Evolutionary conservation across 139 green algal species (phyloP).

Genomic region (Chlamydomonas eustigma): DNA sequence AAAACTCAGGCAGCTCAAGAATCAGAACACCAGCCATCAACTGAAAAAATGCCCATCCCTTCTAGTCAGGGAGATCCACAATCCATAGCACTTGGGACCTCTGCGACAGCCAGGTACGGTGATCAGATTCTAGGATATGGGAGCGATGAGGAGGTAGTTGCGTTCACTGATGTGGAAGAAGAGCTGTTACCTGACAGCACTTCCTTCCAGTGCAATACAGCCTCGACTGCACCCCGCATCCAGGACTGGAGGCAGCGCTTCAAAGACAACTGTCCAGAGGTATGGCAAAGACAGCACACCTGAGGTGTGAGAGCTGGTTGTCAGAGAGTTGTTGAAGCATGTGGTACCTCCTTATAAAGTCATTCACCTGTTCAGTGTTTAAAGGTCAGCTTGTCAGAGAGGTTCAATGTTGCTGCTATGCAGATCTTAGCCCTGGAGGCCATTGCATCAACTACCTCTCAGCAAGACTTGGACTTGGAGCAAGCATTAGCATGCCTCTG

Average conservation of each 20-base stretch:
- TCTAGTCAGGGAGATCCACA: too few relatives aligned
- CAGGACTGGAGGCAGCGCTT: neutral
- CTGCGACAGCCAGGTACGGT: too few relatives aligned
- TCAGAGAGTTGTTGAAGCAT: too few relatives aligned
- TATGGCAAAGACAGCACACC: neutral
- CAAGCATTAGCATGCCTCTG: constrained; percentile 31
- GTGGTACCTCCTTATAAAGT: too few relatives aligned
- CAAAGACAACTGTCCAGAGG: neutral
- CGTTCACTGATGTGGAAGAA: constrained; percentile 26
- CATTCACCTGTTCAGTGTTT: too few relatives aligned
- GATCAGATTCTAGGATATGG: neutral
- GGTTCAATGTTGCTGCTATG: neutral
- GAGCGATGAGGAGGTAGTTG: neutral
- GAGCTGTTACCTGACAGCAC: neutral
- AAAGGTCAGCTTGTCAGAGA: too few relatives aligned
- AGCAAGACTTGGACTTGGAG: constrained; percentile 26
- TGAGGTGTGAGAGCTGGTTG: neutral
- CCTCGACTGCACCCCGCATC: neutral
- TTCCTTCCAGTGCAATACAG: neutral
- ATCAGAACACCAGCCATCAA: neutral
- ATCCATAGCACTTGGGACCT: too few relatives aligned
- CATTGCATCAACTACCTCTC: constrained; percentile 8
- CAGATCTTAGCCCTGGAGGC: constrained; percentile 20
- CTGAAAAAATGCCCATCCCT: neutral
- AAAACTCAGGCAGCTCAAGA: neutral